Base-by-base conservation (phyloP, 2,329 filamentous ascomycete species). In the Aspergillus pseudoglaucus region DNA sequence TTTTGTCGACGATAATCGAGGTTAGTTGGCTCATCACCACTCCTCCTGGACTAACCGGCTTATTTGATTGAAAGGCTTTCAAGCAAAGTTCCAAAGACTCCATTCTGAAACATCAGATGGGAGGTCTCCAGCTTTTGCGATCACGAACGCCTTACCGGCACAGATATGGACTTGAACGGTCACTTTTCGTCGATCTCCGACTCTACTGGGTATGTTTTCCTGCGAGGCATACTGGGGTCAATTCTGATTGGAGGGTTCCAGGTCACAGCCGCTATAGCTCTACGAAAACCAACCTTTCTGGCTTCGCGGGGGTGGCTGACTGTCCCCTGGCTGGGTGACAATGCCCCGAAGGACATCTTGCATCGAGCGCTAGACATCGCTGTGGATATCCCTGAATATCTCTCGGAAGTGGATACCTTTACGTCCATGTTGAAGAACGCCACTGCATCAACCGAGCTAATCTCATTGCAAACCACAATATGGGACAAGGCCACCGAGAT, bases 131-230 rank as follows among this genome's bases (percentile, higher is more conserved):
- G 18, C 42, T 61, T 5, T 40, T 61, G 10, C 52, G 50, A 6
- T 42, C 52, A 4, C 49, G 59, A 22, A 58, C 59, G 7, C 53
- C 59, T 3, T 61, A 59, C 37, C 55, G 59, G 7, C 59, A 61
- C 45, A 53, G 58, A 2, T 51, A 53, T 40, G 58, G 59, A 1
- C 47, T 61, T 12, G 59, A 61, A 17, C 53, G 56, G 35, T 61
- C 59, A 3, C 39, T 61, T 9, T 61, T 49, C 41, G 56, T 61
- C 10, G 59, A 61, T 43, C 52, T 61, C n/a, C 57, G 59, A 15
- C 47, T 60, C 10, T 61, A 61, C 39, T 61, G 59, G 59, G 59
- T 61, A 50, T 15, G 54, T 43, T 7, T 7, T 14, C 20, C 3
- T 4, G 4, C 2, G 23, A 33, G 14, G 6, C 18, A 5, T 14